Conservation (phyloP, 768 basidiomycete genomes). For the Pisolithus microcarpus region DNA sequence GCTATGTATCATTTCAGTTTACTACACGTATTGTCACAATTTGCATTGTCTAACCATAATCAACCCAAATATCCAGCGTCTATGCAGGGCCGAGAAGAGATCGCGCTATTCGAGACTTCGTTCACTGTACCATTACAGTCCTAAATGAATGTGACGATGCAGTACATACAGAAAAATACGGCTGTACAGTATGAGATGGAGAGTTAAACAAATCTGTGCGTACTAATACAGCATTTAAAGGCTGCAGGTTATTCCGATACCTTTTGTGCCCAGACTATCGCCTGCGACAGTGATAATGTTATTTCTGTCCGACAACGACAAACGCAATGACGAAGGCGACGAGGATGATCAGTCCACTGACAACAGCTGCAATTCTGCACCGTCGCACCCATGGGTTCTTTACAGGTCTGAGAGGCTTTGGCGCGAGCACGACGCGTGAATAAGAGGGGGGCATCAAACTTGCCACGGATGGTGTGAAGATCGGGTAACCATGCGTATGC, state of each 20-base stretch:
- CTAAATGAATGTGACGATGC: too few relatives aligned
- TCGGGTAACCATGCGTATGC: conserved; percentile 46
- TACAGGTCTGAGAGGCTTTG: conserved; percentile 14
- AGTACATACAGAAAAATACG: too few relatives aligned
- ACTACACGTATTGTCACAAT: conserved; percentile 1
- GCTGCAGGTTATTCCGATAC: background rate
- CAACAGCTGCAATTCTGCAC: conserved; percentile 56
- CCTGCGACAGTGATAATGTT: background rate
- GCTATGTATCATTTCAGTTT: conserved; percentile 2
- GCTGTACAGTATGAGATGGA: too few relatives aligned
- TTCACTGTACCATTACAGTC: too few relatives aligned
- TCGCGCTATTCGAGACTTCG: too few relatives aligned
- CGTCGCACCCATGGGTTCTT: conserved; percentile 34
- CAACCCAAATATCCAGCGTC: background rate
- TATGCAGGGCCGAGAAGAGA: too few relatives aligned
- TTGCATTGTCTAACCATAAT: conserved; percentile 1
- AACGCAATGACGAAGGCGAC: conserved; percentile 46
- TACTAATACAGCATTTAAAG: too few relatives aligned
- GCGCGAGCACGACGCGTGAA: conserved; percentile 12
- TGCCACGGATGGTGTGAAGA: conserved; percentile 44
- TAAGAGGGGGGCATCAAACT: conserved; percentile 25
- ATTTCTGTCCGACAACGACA: conserved; percentile 24
- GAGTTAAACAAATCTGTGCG: too few relatives aligned
- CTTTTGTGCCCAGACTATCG: background rate
- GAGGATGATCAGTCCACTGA: conserved; percentile 44